phyloP scores from a whole-genome alignment of 192 early-diverging fungal species.

The Funneliformis mosseae region DNA sequence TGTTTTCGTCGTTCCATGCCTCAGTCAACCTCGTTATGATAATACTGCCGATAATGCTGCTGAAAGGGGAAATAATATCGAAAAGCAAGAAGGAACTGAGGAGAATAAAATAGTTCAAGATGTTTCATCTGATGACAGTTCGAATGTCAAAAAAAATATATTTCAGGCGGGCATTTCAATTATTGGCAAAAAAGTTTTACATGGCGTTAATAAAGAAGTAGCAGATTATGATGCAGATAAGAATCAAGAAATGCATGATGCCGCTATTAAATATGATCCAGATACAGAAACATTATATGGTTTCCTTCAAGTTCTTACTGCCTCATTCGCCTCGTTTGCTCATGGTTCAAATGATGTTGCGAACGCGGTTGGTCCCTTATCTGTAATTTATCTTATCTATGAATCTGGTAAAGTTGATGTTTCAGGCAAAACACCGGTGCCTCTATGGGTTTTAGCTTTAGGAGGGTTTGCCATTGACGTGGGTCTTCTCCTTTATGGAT shows the following conservation, averaged over 20 bases:
- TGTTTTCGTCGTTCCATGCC: slow-evolving; percentile 59
- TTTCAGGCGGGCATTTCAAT: background rate
- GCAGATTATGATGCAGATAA: slow-evolving; percentile 36
- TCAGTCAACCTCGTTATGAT: slow-evolving; percentile 27
- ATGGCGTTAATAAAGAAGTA: slow-evolving; percentile 29
- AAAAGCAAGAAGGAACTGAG: background rate
- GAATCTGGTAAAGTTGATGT: slow-evolving; percentile 43
- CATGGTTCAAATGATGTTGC: slow-evolving; percentile 90
- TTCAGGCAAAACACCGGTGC: slow-evolving; percentile 41
- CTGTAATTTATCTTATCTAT: slow-evolving; percentile 77
- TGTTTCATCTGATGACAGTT: background rate
- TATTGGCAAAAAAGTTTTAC: slow-evolving; percentile 6
- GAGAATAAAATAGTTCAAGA: background rate
- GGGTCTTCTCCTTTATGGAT: slow-evolving; percentile 73
- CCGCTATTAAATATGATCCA: slow-evolving; percentile 69
- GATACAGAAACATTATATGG: slow-evolving; percentile 84
- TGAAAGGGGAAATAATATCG: background rate
- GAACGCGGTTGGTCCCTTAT: slow-evolving; percentile 81
- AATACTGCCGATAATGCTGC: background rate
- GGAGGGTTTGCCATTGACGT: slow-evolving; percentile 74
- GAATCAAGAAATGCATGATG: slow-evolving; percentile 55
- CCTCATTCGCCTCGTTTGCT: slow-evolving; percentile 81
- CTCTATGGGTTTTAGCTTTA: background rate
- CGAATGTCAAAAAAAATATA: background rate
- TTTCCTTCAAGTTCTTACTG: slow-evolving; percentile 79